Evolutionary conservation across 768 basidiomycete genomes (phyloP).

Genomic region (Tricholoma matsutake): DNA sequence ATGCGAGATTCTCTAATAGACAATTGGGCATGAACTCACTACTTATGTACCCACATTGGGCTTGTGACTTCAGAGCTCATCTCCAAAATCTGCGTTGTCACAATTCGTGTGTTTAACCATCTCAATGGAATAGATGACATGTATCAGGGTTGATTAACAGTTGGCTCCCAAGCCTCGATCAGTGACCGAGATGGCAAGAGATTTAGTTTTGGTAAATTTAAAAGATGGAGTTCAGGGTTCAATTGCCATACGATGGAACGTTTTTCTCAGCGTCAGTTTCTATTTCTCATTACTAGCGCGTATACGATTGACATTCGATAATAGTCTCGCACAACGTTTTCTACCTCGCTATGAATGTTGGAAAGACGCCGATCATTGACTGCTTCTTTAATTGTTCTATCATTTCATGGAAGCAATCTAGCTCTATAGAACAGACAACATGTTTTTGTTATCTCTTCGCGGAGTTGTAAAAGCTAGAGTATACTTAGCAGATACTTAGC

Average conservation of each 20-base stretch:
- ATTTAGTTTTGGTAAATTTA: too few species aligned
- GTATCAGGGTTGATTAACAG: background rate
- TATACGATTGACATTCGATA: background rate
- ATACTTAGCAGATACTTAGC: too few species aligned
- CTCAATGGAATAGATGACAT: background rate
- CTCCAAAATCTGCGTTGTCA: background rate
- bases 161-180: too few species aligned
- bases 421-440: background rate
- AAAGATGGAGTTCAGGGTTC: background rate
- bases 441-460: background rate
- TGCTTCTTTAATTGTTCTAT: background rate
- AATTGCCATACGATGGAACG: background rate
- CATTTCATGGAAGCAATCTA: background rate
- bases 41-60: background rate
- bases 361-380: background rate
- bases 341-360: background rate
- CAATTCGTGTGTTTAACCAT: background rate
- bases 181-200: too few species aligned
- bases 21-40: conserved; percentile 72
- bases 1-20: conserved; percentile 91
- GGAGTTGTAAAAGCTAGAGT: background rate
- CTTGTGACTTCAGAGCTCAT: background rate
- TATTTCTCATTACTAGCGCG: background rate
- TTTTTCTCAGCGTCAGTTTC: background rate
- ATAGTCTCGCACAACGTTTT: background rate